Evolutionary conservation across 208 protist genomes (phyloP).

Genomic region (Endotrypanum monterogeii): DNA sequence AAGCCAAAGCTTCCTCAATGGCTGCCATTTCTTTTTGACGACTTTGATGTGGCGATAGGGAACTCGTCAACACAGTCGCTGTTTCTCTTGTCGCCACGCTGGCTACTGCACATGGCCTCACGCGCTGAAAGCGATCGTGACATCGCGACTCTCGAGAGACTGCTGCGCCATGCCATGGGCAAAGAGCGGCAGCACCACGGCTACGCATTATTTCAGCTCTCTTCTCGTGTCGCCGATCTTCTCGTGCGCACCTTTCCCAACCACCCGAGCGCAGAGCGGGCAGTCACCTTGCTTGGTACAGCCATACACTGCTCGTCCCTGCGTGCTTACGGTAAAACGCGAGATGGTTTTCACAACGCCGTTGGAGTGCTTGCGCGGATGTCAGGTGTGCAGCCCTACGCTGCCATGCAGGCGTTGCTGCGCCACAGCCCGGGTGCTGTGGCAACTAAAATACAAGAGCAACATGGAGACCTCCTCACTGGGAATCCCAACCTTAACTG

Average conservation of each 20-base stretch:
- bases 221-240: slow-evolving; percentile 9
- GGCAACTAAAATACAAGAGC: slow-evolving; percentile 43
- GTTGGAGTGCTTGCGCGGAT: slow-evolving; percentile 45
- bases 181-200: background rate
- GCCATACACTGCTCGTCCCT: slow-evolving; percentile 27
- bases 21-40: slow-evolving; percentile 24
- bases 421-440: slow-evolving; percentile 29
- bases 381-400: slow-evolving; percentile 58
- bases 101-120: slow-evolving; percentile 11
- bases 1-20: slow-evolving; percentile 15
- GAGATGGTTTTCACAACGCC: slow-evolving; percentile 23
- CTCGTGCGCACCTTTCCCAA: slow-evolving; percentile 21
- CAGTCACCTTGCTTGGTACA: slow-evolving; percentile 18
- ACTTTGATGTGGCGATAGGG: background rate
- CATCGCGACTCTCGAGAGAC: slow-evolving; percentile 2
- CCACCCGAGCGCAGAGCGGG: slow-evolving; percentile 11
- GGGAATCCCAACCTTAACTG: slow-evolving; percentile 47
- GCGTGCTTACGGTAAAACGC: slow-evolving; percentile 25
- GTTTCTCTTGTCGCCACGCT: slow-evolving; percentile 18
- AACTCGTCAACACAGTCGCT: background rate
- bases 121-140: slow-evolving; percentile 4
- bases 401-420: slow-evolving; percentile 45
- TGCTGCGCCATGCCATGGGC: slow-evolving; percentile 16
- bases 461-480: slow-evolving; percentile 64
- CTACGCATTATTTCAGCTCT: slow-evolving; percentile 29